phyloP scores from a whole-genome alignment of 495 filamentous ascomycete species.

The Hypoxylon rickii region DNA sequence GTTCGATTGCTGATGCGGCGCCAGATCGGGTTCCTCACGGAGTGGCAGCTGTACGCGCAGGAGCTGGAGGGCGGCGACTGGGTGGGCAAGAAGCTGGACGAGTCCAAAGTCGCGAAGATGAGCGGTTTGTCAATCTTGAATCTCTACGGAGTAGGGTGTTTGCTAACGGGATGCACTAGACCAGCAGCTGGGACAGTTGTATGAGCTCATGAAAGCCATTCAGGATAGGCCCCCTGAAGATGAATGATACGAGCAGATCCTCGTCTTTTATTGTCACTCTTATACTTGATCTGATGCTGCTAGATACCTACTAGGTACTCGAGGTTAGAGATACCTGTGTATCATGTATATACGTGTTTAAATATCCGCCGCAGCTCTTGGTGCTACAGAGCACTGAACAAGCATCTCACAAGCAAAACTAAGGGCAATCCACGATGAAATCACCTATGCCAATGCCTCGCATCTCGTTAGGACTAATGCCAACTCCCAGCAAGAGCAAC shows the following conservation, averaged over 20 bases:
- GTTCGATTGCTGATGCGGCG: neutral
- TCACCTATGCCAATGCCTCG: no score
- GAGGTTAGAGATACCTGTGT: no score
- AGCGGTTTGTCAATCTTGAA: slow-evolving; percentile 66
- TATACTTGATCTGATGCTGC: neutral
- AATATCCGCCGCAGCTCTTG: no score
- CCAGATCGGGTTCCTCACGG: slow-evolving; percentile 91
- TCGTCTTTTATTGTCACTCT: neutral
- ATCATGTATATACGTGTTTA: no score
- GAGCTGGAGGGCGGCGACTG: slow-evolving; percentile 83
- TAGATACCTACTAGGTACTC: no score
- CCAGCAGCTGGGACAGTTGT: slow-evolving; percentile 89
- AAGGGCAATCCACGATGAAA: no score
- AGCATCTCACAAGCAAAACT: no score
- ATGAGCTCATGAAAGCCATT: slow-evolving; percentile 91
- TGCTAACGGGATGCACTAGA: slow-evolving; percentile 55
- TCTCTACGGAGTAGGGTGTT: neutral
- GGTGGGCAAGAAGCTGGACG: slow-evolving; percentile 77
- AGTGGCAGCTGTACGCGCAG: slow-evolving; percentile 96
- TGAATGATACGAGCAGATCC: no score
- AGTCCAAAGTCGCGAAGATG: slow-evolving; percentile 85
- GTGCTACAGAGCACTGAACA: no score
- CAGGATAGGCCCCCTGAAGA: slow-evolving; percentile 60
- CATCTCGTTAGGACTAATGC: no score
- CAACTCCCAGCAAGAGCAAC: no score